Base-by-base conservation (phyloP, 202 grass and related monocot genomes). In the Bolboschoenoplectus hybrid region DNA sequence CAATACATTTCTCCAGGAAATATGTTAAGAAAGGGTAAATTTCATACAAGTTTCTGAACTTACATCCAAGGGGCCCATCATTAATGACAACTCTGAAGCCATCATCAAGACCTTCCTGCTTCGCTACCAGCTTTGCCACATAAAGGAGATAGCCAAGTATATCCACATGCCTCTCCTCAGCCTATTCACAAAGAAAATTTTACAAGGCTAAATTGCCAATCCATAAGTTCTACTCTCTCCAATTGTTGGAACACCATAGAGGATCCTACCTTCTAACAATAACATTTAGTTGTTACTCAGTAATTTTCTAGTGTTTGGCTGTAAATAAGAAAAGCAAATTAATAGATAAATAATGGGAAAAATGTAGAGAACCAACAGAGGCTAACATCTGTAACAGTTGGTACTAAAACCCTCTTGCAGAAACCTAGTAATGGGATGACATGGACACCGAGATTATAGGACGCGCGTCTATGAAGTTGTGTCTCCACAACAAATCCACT, bases 1-100 rank as follows among this genome's bases (percentile, higher is more conserved):
- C 12, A 11, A n/a, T 38, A 80, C 53, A 80, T 60, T 60, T 61
- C 35, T 60, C 14, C 50, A 79, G 26, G 58, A 74, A 57, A 57
- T 32, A 80, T 52, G 55, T 50, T 14, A 20, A 66, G 72, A 56
- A 84, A 47, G 64, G 16, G 53, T 19, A 63, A 41, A 19, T 43
- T 64, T 55, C 60, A 74, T 81, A 10, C 40, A 86, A 70, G 51
- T 47, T 57, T 74, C 0, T 5, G 41, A 57, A 76, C 91, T 97
- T 60, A 93, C 94, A 89, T 90, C 91, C 90, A 85, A 82, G 66
- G 2, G 85, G 82, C 8, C 90, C 94, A 69, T 97, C 94, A 53
- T 97, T 93, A 81, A 97, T 92, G 67, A 90, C 87, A 64, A 91
- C 47, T 68, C 91, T 91, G 85, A 90, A 93, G 41, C 94, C 91